Evolutionary conservation across 192 early-diverging fungal species (phyloP).

Genomic region (Phycomyces blakesleeanus): DNA sequence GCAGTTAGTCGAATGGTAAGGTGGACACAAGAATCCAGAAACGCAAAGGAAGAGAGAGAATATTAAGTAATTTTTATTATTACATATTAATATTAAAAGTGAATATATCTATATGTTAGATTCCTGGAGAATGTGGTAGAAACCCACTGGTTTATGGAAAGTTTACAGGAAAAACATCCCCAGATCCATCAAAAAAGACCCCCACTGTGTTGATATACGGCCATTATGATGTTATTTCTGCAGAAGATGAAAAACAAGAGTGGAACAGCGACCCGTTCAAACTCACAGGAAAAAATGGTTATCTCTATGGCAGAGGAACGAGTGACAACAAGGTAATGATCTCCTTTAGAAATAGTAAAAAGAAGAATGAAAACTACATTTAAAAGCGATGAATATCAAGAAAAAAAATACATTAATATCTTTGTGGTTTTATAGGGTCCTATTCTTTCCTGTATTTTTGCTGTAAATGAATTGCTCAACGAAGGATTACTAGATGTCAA

Average conservation of each 20-base stretch:
- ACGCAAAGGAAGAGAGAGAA: no score
- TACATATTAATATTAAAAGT: no score
- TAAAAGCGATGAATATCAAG: no score
- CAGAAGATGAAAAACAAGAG: slow-evolving; percentile 49
- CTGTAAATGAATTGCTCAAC: slow-evolving; percentile 60
- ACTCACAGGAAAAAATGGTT: slow-evolving; percentile 62
- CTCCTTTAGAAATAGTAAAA: background rate
- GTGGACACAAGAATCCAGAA: no score
- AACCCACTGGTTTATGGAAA: slow-evolving; percentile 72
- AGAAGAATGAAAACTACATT: background rate
- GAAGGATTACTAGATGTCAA: slow-evolving; percentile 54
- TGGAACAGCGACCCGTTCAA: slow-evolving; percentile 68
- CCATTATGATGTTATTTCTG: slow-evolving; percentile 80
- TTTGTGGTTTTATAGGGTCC: slow-evolving; percentile 45
- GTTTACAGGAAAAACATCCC: slow-evolving; percentile 40
- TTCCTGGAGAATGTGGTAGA: slow-evolving; percentile 54
- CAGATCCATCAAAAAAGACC: slow-evolving; percentile 24
- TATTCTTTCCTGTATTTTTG: slow-evolving; percentile 68
- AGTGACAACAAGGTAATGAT: slow-evolving; percentile 64
- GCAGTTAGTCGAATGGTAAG: slow-evolving; percentile 46
- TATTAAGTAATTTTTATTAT: no score
- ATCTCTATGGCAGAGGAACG: slow-evolving; percentile 73
- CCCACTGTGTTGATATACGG: slow-evolving; percentile 69
- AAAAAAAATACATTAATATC: no score
- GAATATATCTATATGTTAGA: slow-evolving; percentile 25